These are phyloP conservation scores for Aspergillus quadrilineatus DNA, from an alignment of 2,329 filamentous ascomycete species.

Conservation along the genomic window DNA sequence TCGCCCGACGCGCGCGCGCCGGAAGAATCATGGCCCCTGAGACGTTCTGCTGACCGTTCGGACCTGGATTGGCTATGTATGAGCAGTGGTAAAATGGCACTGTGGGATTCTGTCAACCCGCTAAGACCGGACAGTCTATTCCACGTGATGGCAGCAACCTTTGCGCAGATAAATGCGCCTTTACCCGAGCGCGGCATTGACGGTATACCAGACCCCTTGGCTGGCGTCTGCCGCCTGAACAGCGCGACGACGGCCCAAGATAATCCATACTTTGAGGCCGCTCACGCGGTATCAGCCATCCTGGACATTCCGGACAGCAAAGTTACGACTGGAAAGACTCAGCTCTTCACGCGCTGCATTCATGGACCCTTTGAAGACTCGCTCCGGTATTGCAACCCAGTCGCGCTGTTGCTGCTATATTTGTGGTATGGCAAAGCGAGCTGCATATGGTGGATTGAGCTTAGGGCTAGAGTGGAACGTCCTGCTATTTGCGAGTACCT, in stretches of 20 bases:
- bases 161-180: conserved; percentile 38
- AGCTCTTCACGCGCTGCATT: conserved; percentile 39
- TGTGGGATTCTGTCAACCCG: conserved; percentile 55
- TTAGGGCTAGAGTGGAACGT: conserved; percentile 45
- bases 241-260: background rate
- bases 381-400: conserved; percentile 36
- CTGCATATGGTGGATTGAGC: conserved; percentile 48
- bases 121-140: conserved; percentile 51
- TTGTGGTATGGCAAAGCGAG: conserved; percentile 46
- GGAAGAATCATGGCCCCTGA: conserved; percentile 58
- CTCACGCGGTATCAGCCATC: conserved; percentile 38
- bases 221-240: conserved; percentile 26
- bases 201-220: conserved; percentile 23
- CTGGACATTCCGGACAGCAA: conserved; percentile 28
- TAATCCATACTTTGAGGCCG: conserved; percentile 43
- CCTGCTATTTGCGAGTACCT: conserved; percentile 45
- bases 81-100: conserved; percentile 55
- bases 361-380: conserved; percentile 35
- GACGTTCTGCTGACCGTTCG: conserved; percentile 20
- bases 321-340: conserved; percentile 23
- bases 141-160: conserved; percentile 30
- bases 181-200: conserved; percentile 26
- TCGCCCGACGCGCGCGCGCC: conserved; percentile 42
- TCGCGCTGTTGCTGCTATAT: conserved; percentile 43
- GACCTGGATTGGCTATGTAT: conserved; percentile 62